Conservation (phyloP, 495 filamentous ascomycete genomes). For the Lophiostoma macrostomum region DNA sequence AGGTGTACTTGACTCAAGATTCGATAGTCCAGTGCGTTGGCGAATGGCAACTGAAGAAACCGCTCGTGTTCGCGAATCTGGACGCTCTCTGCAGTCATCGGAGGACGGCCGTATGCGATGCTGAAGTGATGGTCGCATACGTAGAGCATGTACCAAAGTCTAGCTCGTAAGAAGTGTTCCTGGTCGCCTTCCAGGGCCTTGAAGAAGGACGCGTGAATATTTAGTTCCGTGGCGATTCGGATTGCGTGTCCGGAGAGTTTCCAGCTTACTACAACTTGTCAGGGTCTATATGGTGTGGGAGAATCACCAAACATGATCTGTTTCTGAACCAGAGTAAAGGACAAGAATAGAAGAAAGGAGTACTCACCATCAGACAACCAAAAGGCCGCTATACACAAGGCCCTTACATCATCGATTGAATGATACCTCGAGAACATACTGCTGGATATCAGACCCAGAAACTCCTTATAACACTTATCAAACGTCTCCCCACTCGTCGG, state of each 20-base stretch:
- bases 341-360: too few species aligned
- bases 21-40: too few species aligned
- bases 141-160: constrained; percentile 45
- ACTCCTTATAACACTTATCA: constrained; percentile 41
- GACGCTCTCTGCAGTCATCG: constrained; percentile 50
- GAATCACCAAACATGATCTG: too few species aligned
- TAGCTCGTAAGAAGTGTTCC: constrained; percentile 49
- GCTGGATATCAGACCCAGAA: constrained; percentile 37
- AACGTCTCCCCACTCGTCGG: constrained; percentile 43
- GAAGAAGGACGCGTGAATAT: constrained; percentile 45
- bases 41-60: constrained; percentile 50
- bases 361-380: constrained; percentile 45
- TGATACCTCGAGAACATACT: constrained; percentile 44
- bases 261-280: too few species aligned
- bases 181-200: constrained; percentile 43
- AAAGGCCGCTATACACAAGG: constrained; percentile 43
- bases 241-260: constrained; percentile 46
- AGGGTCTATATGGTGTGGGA: too few species aligned
- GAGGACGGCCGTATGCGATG: constrained; percentile 44
- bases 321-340: too few species aligned
- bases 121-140: constrained; percentile 48
- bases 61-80: constrained; percentile 52
- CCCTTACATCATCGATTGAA: constrained; percentile 41
- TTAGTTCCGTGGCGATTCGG: constrained; percentile 44
- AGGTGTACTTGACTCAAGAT: too few species aligned